A percentile compares a stretch with the other conserved stretches of the same genome.
Evolutionary conservation across 176 grass and related monocot genomes (phyloP).

Genomic region (Guadua angustifolia): DNA sequence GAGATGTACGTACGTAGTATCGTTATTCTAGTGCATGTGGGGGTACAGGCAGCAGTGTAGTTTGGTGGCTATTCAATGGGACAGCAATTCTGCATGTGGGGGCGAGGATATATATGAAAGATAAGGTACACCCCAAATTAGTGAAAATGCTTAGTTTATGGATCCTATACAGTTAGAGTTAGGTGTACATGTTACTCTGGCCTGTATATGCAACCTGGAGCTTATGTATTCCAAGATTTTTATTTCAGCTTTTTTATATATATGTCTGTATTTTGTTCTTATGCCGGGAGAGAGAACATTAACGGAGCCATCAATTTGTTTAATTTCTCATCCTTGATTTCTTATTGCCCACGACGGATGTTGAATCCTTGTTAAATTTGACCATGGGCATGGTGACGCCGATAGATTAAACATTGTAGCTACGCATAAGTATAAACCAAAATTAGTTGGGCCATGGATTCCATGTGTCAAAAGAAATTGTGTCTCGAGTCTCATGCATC

Average conservation of each 20-base stretch:
- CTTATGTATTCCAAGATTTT: too few species aligned
- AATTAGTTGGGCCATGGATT: not conserved
- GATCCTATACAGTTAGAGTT: too few species aligned
- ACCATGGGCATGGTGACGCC: not conserved
- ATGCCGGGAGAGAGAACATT: too few species aligned
- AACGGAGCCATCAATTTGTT: not conserved
- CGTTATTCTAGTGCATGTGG: not conserved
- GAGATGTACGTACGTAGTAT: not conserved
- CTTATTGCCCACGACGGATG: not conserved
- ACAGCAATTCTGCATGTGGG: not conserved
- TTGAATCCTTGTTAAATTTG: not conserved
- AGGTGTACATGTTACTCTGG: too few species aligned
- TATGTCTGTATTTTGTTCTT: too few species aligned
- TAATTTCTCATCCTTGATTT: not conserved
- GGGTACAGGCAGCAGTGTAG: not conserved
- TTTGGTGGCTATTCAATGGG: not conserved
- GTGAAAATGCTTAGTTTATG: not conserved
- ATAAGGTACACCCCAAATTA: not conserved
- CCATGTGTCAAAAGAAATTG: not conserved
- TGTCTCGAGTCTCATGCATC: not conserved
- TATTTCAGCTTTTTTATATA: too few species aligned
- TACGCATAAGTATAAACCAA: not conserved
- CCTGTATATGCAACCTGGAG: too few species aligned
- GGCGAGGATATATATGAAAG: not conserved
- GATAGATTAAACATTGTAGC: not conserved